Evolutionary conservation across 2,329 filamentous ascomycete genomes (phyloP).

Genomic region (Trichoderma sp.): DNA sequence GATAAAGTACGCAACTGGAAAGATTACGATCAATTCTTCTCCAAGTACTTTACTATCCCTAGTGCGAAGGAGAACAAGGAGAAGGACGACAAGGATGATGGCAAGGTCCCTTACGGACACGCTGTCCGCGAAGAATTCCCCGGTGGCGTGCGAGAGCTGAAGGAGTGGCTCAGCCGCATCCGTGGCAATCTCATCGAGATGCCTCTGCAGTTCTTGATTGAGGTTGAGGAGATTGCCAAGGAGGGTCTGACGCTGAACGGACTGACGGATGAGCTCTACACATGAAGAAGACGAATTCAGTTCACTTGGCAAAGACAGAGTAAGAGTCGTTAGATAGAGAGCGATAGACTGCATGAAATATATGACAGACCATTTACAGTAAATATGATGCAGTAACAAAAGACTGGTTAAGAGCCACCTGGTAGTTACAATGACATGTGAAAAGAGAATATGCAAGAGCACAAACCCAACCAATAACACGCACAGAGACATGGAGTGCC

Average conservation of each 20-base stretch:
- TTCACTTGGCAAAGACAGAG: neutral
- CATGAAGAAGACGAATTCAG: slow-evolving; percentile 38
- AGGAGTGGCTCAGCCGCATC: slow-evolving; percentile 68
- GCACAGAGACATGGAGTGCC: neutral
- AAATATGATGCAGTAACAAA: slow-evolving; percentile 9
- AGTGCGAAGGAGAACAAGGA: slow-evolving; percentile 54
- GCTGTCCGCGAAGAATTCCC: slow-evolving; percentile 80
- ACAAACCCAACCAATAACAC: neutral
- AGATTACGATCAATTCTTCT: slow-evolving; percentile 74
- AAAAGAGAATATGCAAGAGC: slow-evolving; percentile 1
- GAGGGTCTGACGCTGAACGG: slow-evolving; percentile 74
- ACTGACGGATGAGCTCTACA: slow-evolving; percentile 74
- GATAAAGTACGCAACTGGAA: slow-evolving; percentile 72
- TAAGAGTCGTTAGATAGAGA: neutral
- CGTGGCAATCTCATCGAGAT: slow-evolving; percentile 82
- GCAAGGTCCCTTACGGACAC: slow-evolving; percentile 81
- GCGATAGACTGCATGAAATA: neutral
- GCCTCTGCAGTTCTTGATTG: slow-evolving; percentile 84
- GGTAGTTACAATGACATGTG: neutral
- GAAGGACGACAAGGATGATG: slow-evolving; percentile 40
- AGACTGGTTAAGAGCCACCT: neutral
- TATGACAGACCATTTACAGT: neutral
- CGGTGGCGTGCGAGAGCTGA: slow-evolving; percentile 72
- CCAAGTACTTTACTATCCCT: slow-evolving; percentile 65
- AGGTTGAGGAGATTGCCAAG: slow-evolving; percentile 82